Conservation (phyloP, 129 eudicot species). For the Tagetes erecta region DNA sequence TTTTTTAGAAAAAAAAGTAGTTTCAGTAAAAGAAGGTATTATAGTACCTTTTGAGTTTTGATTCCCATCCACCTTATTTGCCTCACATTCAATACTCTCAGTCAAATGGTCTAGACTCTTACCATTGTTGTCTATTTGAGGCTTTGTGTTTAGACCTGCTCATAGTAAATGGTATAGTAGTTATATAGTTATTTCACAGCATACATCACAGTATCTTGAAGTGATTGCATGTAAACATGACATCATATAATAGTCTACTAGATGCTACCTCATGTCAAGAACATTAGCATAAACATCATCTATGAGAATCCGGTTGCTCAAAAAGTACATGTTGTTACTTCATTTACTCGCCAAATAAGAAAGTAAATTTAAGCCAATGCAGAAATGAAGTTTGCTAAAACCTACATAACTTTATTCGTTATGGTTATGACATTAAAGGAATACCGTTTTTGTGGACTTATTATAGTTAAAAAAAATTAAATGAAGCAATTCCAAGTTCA, state of each 20-base stretch:
- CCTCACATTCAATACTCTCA: conserved; percentile 35
- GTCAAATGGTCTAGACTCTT: conserved; percentile 32
- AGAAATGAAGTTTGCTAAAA: neutral
- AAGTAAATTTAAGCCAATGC: neutral
- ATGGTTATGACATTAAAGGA: neutral
- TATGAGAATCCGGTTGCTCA: neutral
- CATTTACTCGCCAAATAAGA: neutral
- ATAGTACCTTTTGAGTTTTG: conserved; percentile 34
- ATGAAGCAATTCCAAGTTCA: neutral
- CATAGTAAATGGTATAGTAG: conserved; percentile 7
- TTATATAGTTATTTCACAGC: conserved; percentile 6
- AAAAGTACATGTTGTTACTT: neutral
- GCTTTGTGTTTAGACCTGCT: conserved; percentile 42
- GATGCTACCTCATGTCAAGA: conserved; percentile 4
- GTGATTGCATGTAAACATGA: neutral
- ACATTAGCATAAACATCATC: neutral
- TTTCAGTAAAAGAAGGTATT: neutral
- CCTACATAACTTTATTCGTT: neutral
- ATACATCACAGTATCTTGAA: neutral
- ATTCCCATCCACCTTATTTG: conserved; percentile 35
- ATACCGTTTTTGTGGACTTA: neutral
- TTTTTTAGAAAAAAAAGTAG: neutral
- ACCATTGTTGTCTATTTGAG: conserved; percentile 34
- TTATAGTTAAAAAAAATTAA: neutral
- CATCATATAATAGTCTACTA: neutral